Evolutionary conservation across 2,329 filamentous ascomycete species (phyloP).

Genomic region (Diaporthe humulicola): DNA sequence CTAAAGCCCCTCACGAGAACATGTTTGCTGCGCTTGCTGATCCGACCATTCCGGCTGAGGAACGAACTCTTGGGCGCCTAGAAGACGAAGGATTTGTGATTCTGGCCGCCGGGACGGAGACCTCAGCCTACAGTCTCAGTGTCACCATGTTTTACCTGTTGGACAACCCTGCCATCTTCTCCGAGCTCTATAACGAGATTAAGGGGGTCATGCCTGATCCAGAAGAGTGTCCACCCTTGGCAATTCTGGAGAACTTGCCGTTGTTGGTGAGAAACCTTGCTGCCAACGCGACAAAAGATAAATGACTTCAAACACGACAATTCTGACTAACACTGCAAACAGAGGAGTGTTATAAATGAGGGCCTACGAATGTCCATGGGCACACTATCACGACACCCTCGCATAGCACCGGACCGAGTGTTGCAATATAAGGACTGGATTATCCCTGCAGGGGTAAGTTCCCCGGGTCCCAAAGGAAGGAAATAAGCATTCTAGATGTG

Average conservation of each 20-base stretch:
- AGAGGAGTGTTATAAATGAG: neutral
- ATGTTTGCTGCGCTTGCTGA: neutral
- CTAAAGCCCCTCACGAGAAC: neutral
- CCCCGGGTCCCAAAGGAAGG: neutral
- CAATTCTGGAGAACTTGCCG: neutral
- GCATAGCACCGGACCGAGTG: neutral
- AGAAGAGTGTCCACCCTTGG: neutral
- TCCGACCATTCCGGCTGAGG: neutral
- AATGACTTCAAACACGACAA: neutral
- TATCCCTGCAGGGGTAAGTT: neutral
- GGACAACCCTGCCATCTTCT: neutral
- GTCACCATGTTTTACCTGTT: neutral
- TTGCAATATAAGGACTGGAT: neutral
- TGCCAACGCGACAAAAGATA: neutral
- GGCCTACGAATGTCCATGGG: neutral
- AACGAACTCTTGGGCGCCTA: neutral
- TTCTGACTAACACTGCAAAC: neutral
- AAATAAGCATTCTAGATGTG: neutral
- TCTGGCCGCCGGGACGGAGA: neutral
- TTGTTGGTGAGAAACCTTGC: neutral
- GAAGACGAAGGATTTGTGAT: neutral
- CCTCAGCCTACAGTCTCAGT: neutral
- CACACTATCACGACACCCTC: neutral
- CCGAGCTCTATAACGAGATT: neutral
- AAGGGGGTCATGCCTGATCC: neutral